These are phyloP conservation scores for Blepharisma undulans DNA, from an alignment of 169 alveolate genomes.

Conservation along the genomic window DNA sequence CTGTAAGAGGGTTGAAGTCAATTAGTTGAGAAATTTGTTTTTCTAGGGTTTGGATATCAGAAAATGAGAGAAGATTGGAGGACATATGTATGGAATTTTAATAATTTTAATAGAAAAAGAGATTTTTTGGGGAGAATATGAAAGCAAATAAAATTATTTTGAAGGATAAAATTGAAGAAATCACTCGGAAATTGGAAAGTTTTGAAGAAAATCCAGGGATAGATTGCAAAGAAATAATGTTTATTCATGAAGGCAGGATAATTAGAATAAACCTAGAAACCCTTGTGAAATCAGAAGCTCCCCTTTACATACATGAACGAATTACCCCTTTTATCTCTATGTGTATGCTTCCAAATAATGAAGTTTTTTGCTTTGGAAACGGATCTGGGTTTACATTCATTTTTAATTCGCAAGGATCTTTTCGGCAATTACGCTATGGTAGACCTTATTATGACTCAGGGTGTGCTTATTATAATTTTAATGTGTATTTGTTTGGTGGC, in stretches of 20 bases:
- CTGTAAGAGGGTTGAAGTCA: slow-evolving; percentile 71
- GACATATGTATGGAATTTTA: not conserved
- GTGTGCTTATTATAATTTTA: not conserved
- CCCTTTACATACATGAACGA: not conserved
- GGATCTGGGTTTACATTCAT: not conserved
- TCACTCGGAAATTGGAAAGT: not conserved
- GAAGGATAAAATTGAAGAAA: not conserved
- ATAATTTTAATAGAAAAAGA: too few relatives aligned
- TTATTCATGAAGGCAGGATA: not conserved
- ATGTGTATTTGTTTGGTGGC: not conserved
- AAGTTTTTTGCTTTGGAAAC: not conserved
- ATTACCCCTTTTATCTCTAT: not conserved
- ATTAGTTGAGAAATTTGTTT: slow-evolving; percentile 58
- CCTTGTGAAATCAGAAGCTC: not conserved
- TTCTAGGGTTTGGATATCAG: slow-evolving; percentile 51
- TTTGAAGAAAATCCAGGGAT: not conserved
- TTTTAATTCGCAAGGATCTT: not conserved
- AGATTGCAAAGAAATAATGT: not conserved
- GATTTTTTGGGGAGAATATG: not conserved
- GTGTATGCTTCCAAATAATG: not conserved
- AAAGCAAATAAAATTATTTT: not conserved
- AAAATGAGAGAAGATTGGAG: not conserved
- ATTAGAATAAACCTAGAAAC: not conserved
- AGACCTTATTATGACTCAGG: not conserved
- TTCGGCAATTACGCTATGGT: not conserved